phyloP scores from a whole-genome alignment of 768 basidiomycete species.

The Mycena alexandri region DNA sequence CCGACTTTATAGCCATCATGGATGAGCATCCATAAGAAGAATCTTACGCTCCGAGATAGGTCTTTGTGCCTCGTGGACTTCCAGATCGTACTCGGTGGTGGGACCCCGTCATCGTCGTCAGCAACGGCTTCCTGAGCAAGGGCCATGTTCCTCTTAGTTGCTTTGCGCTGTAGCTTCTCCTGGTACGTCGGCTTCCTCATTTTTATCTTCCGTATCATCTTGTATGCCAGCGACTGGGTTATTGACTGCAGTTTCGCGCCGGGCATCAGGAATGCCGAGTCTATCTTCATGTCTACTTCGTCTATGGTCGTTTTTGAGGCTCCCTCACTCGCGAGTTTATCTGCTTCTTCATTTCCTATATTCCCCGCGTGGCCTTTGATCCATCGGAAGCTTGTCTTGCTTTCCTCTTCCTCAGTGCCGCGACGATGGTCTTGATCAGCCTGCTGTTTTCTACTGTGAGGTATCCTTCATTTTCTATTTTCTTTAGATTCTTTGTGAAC shows the following conservation, averaged over 20 bases:
- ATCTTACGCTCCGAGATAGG: neutral
- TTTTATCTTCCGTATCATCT: neutral
- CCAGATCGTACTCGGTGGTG: neutral
- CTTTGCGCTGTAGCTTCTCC: no score
- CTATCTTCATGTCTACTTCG: neutral
- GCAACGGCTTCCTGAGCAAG: neutral
- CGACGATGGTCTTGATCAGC: no score
- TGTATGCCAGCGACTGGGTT: neutral
- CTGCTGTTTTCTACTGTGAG: no score
- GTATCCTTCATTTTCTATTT: no score
- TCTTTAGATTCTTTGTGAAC: no score
- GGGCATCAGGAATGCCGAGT: neutral
- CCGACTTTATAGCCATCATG: constrained; percentile 4
- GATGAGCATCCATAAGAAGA: constrained; percentile 12
- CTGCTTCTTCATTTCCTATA: neutral
- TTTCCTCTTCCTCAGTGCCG: no score
- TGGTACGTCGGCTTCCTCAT: no score
- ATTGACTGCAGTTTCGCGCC: neutral
- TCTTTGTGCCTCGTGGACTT: neutral
- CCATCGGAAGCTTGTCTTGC: neutral
- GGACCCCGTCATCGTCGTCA: neutral
- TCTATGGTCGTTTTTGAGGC: neutral
- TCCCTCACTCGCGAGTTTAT: neutral
- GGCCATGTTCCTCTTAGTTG: neutral
- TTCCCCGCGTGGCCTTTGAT: neutral